Evolutionary conservation across 441 rosid species (phyloP).

Genomic region (Sinapis alba): DNA sequence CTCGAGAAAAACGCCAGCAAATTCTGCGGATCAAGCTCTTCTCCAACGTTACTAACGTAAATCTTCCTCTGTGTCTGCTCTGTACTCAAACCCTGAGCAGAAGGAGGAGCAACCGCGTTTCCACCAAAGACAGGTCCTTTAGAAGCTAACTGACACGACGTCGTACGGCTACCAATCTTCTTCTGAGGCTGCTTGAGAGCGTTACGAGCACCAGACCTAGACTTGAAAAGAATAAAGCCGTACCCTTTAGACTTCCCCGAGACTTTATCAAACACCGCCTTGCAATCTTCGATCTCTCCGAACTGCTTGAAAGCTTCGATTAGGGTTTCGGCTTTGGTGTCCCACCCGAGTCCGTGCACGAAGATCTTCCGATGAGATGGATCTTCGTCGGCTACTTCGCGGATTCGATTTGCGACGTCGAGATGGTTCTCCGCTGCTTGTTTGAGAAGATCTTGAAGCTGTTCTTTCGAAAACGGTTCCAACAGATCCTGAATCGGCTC

Average conservation of each 20-base stretch:
- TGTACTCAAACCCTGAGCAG: conserved; percentile 37
- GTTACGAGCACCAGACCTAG: conserved; percentile 67
- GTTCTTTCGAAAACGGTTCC: conserved; percentile 67
- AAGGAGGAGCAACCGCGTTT: conserved; percentile 5
- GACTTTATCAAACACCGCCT: conserved; percentile 75
- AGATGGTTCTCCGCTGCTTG: conserved; percentile 54
- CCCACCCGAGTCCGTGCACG: conserved; percentile 91
- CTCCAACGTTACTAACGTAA: conserved; percentile 69
- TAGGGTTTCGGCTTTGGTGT: conserved; percentile 72
- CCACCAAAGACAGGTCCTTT: conserved; percentile 55
- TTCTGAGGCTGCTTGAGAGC: conserved; percentile 71
- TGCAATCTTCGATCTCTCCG: conserved; percentile 85
- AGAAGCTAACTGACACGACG: conserved; percentile 75
- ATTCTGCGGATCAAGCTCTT: conserved; percentile 58
- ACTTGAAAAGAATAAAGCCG: conserved; percentile 79
- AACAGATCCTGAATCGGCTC: conserved; percentile 60
- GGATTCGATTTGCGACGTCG: conserved; percentile 46
- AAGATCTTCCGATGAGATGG: conserved; percentile 89
- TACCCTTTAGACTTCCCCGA: conserved; percentile 86
- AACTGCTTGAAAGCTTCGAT: conserved; percentile 63
- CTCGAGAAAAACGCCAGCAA: conserved; percentile 50
- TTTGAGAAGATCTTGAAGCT: conserved; percentile 47
- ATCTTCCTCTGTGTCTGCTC: conserved; percentile 73
- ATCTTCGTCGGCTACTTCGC: conserved; percentile 67
- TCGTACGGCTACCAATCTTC: conserved; percentile 68